phyloP scores from a whole-genome alignment of 225 moss, liverwort and hornwort genomes.

The Pseudisothecium myosuroides region DNA sequence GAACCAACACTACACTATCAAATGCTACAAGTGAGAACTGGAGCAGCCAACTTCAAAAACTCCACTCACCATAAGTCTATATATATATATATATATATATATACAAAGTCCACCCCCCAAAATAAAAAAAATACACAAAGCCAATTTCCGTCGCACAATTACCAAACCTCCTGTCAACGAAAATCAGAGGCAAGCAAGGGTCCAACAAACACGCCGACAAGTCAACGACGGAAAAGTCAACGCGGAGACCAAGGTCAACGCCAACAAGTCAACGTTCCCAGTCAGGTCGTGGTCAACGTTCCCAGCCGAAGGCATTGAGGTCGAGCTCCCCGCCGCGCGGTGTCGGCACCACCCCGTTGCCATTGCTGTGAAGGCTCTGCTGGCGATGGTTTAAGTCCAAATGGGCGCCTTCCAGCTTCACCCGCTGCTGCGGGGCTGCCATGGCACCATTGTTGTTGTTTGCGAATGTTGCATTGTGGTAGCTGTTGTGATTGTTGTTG shows the following conservation, averaged over 20 bases:
- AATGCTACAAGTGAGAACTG: not conserved
- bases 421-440: constrained; percentile 20
- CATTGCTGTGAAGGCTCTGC: not conserved
- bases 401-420: constrained; percentile 30
- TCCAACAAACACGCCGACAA: too few relatives aligned
- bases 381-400: constrained; percentile 36
- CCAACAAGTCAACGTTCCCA: constrained; percentile 9
- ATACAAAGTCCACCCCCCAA: not conserved
- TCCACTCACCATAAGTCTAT: not conserved
- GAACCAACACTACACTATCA: not conserved
- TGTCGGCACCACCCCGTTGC: not conserved
- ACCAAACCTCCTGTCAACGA: not conserved
- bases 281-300: constrained; percentile 24
- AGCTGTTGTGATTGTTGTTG: not conserved
- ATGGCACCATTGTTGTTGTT: constrained; percentile 4
- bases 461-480: not conserved
- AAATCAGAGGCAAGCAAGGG: not conserved
- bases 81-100: too few relatives aligned
- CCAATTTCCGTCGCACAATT: not conserved
- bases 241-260: not conserved
- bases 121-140: not conserved
- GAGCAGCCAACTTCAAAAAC: constrained; percentile 31
- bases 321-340: constrained; percentile 33
- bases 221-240: not conserved
- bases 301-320: constrained; percentile 49